phyloP scores from a whole-genome alignment of 495 filamentous ascomycete species.

The Chlorociboria aeruginascens region DNA sequence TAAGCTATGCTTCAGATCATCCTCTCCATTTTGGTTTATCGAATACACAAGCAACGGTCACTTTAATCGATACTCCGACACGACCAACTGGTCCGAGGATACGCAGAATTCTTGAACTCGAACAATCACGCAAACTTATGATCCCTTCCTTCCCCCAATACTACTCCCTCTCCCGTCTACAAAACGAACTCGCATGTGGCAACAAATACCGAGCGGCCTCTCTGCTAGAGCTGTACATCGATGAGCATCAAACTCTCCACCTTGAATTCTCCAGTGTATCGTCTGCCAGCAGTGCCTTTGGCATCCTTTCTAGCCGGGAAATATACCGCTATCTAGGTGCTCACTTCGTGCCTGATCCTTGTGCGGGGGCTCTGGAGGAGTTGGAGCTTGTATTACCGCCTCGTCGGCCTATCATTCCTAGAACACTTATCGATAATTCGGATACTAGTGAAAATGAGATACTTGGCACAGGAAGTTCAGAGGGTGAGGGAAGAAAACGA shows the following conservation, averaged over 20 bases:
- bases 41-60: neutral
- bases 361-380: constrained; percentile 10
- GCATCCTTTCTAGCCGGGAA: neutral
- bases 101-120: neutral
- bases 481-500: constrained; percentile 1
- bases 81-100: neutral
- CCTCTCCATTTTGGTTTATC: constrained; percentile 1
- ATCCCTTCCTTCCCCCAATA: constrained; percentile 4
- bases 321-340: neutral
- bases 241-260: constrained; percentile 7
- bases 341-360: constrained; percentile 10
- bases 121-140: constrained; percentile 9
- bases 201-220: neutral
- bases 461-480: neutral
- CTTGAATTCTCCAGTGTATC: constrained; percentile 13
- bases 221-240: constrained; percentile 11
- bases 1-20: neutral
- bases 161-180: neutral
- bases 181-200: neutral
- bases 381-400: neutral
- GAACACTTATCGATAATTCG: neutral
- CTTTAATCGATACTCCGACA: constrained; percentile 10
- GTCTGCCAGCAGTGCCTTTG: constrained; percentile 1
- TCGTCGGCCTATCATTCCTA: neutral
- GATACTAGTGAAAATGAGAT: neutral